Conservation (phyloP, 2,329 filamentous ascomycete species). For the Aspergillus pseudoglaucus region DNA sequence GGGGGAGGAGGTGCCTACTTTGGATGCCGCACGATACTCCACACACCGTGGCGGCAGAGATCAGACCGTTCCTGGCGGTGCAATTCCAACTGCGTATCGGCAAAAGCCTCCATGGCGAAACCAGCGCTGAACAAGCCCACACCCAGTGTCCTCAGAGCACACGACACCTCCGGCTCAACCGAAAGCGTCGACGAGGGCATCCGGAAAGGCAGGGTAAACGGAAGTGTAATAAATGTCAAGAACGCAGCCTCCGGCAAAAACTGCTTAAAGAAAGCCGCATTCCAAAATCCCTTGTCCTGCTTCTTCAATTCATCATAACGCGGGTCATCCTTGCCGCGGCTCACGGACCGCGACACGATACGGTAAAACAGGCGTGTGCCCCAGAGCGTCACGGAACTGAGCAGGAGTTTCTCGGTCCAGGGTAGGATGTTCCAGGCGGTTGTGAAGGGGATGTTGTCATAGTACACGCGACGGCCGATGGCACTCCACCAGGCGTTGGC, state of each 20-base stretch:
- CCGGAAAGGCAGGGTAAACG: conserved; percentile 52
- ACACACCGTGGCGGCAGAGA: conserved; percentile 52
- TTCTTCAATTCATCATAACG: conserved; percentile 48
- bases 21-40: conserved; percentile 56
- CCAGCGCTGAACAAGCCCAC: conserved; percentile 54
- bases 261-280: conserved; percentile 46
- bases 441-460: conserved; percentile 40
- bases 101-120: conserved; percentile 50
- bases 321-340: conserved; percentile 50
- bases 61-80: conserved; percentile 41
- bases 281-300: conserved; percentile 51
- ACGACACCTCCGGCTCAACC: conserved; percentile 16
- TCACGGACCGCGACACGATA: conserved; percentile 43
- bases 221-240: conserved; percentile 51
- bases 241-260: conserved; percentile 55
- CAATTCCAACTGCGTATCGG: conserved; percentile 50
- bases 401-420: conserved; percentile 51
- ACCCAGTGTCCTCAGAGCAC: conserved; percentile 35
- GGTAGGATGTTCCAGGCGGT: conserved; percentile 45
- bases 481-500: conserved; percentile 57
- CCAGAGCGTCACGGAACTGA: conserved; percentile 54
- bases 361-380: conserved; percentile 52
- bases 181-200: conserved; percentile 21
- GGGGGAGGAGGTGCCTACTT: conserved; percentile 45
- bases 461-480: conserved; percentile 46